phyloP scores from a whole-genome alignment of 1,284 basidiomycete species.

The Hemileia vastatrix region DNA sequence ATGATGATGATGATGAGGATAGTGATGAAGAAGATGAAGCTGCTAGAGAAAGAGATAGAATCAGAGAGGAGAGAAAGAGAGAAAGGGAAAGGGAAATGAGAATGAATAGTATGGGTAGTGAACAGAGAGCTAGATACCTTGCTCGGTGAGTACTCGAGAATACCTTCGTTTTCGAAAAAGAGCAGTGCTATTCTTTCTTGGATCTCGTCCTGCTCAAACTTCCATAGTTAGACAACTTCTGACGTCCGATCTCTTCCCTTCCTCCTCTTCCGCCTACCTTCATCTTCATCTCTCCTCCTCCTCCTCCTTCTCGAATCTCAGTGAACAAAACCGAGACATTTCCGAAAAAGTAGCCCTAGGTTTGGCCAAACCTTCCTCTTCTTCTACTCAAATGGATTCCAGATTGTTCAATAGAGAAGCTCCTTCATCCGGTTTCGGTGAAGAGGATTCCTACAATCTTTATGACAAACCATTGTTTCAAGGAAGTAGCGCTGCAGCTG shows the following conservation, averaged over 20 bases:
- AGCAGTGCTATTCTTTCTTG: too few species aligned
- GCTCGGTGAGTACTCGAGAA: slow-evolving; percentile 17
- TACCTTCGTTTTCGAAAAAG: too few species aligned
- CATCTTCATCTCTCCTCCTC: neutral
- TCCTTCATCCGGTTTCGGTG: slow-evolving; percentile 34
- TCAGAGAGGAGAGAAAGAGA: slow-evolving; percentile 40
- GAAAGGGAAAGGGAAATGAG: slow-evolving; percentile 42
- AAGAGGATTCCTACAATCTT: slow-evolving; percentile 41
- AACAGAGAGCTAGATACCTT: slow-evolving; percentile 38
- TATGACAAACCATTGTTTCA: slow-evolving; percentile 42
- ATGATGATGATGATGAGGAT: too few species aligned
- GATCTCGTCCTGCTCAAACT: too few species aligned
- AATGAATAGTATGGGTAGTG: slow-evolving; percentile 43
- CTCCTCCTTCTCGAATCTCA: slow-evolving; percentile 2
- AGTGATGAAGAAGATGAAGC: slow-evolving; percentile 33
- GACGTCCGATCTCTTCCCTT: neutral
- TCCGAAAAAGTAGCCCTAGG: slow-evolving; percentile 43
- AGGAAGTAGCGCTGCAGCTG: slow-evolving; percentile 38
- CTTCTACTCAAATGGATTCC: slow-evolving; percentile 37
- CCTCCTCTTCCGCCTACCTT: neutral
- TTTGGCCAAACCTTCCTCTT: slow-evolving; percentile 38
- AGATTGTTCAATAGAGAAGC: slow-evolving; percentile 41
- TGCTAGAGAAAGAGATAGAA: slow-evolving; percentile 35
- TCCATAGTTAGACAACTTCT: neutral
- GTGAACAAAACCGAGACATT: slow-evolving; percentile 42